Conservation (phyloP, 2,329 filamentous ascomycete genomes). For the Mycogone perniciosa region DNA sequence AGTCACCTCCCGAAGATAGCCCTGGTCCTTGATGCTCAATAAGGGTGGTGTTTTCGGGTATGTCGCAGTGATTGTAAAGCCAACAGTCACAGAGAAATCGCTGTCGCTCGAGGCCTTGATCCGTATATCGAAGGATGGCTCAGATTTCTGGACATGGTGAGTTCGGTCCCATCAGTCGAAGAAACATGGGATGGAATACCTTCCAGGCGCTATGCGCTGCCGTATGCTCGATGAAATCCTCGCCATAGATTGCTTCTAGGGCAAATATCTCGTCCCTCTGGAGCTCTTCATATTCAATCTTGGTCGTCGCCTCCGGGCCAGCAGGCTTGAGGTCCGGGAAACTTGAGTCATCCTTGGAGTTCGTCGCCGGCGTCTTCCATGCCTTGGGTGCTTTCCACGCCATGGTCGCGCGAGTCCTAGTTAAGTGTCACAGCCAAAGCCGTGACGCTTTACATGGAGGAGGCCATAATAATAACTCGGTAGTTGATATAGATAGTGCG, state of each 20-base stretch:
- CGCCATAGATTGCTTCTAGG: conserved; percentile 79
- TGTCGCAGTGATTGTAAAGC: conserved; percentile 77
- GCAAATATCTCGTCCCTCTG: conserved; percentile 85
- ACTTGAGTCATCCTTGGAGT: conserved; percentile 41
- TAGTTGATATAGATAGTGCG: not conserved
- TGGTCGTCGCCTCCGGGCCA: conserved; percentile 36
- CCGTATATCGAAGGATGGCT: conserved; percentile 74
- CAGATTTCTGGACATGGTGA: conserved; percentile 55
- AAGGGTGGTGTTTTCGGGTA: conserved; percentile 82
- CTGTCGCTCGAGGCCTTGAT: conserved; percentile 68
- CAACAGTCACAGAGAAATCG: conserved; percentile 64
- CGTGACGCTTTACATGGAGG: conserved; percentile 42
- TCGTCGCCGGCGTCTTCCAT: conserved; percentile 43
- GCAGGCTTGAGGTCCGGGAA: conserved; percentile 45
- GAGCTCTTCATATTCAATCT: conserved; percentile 69
- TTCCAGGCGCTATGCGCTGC: conserved; percentile 76
- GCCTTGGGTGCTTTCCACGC: conserved; percentile 44
- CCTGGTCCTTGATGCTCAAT: conserved; percentile 59
- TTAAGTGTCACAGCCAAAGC: conserved; percentile 48
- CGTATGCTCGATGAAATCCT: conserved; percentile 75
- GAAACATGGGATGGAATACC: conserved; percentile 40
- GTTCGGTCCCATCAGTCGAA: conserved; percentile 11
- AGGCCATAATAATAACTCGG: conserved; percentile 34
- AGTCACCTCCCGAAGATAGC: conserved; percentile 62
- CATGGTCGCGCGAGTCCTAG: conserved; percentile 37